Percentiles rank a stretch among this genome's conserved stretches.
phyloP scores from a whole-genome alignment of 73 alveolate genomes.

The Blepharisma stoltei region DNA sequence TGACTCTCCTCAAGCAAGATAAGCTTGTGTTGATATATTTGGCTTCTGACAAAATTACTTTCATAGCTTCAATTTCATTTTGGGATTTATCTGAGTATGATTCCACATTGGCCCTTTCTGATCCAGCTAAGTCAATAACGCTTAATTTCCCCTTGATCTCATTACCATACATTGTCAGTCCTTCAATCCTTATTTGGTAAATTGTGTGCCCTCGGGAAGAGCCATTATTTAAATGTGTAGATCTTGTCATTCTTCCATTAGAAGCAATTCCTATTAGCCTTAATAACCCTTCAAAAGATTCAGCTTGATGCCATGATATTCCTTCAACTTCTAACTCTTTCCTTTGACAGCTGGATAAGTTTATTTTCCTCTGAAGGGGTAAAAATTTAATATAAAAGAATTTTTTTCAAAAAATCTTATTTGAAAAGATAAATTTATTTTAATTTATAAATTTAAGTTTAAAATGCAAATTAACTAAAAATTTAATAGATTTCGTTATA shows the following conservation, averaged over 20 bases:
- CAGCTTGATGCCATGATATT: neutral
- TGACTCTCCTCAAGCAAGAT: neutral
- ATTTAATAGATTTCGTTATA: too few relatives aligned
- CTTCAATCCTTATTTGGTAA: slow-evolving; percentile 58
- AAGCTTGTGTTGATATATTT: slow-evolving; percentile 6
- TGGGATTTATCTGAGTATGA: neutral
- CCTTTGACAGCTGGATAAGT: neutral
- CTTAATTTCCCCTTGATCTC: slow-evolving; percentile 81
- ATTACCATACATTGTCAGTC: slow-evolving; percentile 62
- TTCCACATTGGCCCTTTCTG: slow-evolving; percentile 78
- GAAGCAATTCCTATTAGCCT: neutral
- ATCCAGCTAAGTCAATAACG: slow-evolving; percentile 96
- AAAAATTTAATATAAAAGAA: too few relatives aligned
- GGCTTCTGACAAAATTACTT: slow-evolving; percentile 1
- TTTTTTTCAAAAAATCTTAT: too few relatives aligned
- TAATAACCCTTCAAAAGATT: neutral
- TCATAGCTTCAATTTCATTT: slow-evolving; percentile 13
- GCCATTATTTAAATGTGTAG: slow-evolving; percentile 68
- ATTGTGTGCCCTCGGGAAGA: slow-evolving; percentile 82
- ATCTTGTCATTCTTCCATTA: slow-evolving; percentile 27
- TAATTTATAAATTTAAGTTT: neutral
- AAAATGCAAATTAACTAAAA: too few relatives aligned
- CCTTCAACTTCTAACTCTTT: neutral
- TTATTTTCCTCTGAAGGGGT: neutral
- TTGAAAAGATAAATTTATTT: neutral